Base-by-base conservation (phyloP, 2,329 filamentous ascomycete genomes). In the Herpotrichia juniperi region DNA sequence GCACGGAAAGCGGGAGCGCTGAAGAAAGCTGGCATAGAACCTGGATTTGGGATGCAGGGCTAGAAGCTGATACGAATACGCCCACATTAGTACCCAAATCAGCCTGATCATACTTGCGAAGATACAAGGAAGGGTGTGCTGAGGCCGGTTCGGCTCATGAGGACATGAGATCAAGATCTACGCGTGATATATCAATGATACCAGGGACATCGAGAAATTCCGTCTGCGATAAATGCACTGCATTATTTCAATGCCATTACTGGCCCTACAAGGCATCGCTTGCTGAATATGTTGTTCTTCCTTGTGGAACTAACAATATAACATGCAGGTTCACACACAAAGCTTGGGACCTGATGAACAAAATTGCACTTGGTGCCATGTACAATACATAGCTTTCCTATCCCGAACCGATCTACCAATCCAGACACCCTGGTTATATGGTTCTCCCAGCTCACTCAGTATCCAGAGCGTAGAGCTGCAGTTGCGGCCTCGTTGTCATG, bases 11-110 rank as follows among this genome's bases (percentile, higher is more conserved):
- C 96, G 60, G 94, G 91, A 80, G 79, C 80, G 50, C 83, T 71
- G 25, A 70, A 62, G 48, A 47, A 58, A 34, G 63, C 63, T 2
- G 87, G 68, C 72, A 88, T 56, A 85, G 83, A 78, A 53, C 84
- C 87, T 16, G 86, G 84, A 34, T 81, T 94, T 42, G 93, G 93
- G 1, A 97, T 97, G 66, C 93, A 96, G 75, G 89, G 89, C 7
- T 62, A 53, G 46, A n/a, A 14, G 34, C n/a, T 7, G 16, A 3
- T 42, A 19, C 8, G 14, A 25, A 30, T 9, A 30, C 8, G 37
- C 39, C 17, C 30, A 14, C 17, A 45, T 31, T 31, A 21, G 28
- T 32, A 30, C 6, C 17, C 7, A n/a, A 22, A 16, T 28, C 11
- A 4, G n/a, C 12, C 14, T 10, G 17, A 16, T 34, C 14, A 8